Percentiles rank a stretch among this genome's conserved stretches.
phyloP scores from a whole-genome alignment of 179 eudicot species.

The Drosera spatulata region DNA sequence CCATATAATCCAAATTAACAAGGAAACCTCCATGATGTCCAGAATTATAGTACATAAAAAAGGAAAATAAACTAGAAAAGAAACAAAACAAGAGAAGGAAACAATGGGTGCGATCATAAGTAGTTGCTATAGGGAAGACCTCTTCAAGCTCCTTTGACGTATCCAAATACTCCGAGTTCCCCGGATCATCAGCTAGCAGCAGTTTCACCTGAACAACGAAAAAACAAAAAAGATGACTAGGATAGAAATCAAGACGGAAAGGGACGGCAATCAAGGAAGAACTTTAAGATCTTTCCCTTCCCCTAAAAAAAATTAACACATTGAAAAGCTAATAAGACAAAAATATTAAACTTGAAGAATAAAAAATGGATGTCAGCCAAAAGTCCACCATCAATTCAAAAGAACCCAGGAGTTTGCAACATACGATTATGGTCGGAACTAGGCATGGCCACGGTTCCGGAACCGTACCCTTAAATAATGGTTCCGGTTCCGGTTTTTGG shows the following conservation, averaged over 20 bases:
- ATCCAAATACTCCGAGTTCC: slow-evolving; percentile 74
- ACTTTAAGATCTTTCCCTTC: background rate
- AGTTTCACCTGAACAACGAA: slow-evolving; percentile 44
- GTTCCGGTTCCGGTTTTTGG: no score
- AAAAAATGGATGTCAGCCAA: no score
- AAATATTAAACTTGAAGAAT: no score
- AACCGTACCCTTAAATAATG: no score
- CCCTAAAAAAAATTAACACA: no score
- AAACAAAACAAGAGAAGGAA: background rate
- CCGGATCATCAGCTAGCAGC: slow-evolving; percentile 78
- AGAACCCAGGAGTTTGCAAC: no score
- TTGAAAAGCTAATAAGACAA: no score
- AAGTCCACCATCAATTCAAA: no score
- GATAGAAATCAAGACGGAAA: background rate
- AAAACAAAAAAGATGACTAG: background rate
- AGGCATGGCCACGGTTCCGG: no score
- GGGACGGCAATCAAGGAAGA: background rate
- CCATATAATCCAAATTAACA: slow-evolving; percentile 28
- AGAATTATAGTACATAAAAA: background rate
- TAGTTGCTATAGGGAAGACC: slow-evolving; percentile 38
- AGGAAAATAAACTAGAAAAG: background rate
- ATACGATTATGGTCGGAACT: no score
- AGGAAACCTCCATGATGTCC: background rate
- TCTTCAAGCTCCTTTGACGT: slow-evolving; percentile 93
- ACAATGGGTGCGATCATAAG: background rate